Evolutionary conservation across 768 basidiomycete genomes (phyloP).

Genomic region (Boletus subparvulus): DNA sequence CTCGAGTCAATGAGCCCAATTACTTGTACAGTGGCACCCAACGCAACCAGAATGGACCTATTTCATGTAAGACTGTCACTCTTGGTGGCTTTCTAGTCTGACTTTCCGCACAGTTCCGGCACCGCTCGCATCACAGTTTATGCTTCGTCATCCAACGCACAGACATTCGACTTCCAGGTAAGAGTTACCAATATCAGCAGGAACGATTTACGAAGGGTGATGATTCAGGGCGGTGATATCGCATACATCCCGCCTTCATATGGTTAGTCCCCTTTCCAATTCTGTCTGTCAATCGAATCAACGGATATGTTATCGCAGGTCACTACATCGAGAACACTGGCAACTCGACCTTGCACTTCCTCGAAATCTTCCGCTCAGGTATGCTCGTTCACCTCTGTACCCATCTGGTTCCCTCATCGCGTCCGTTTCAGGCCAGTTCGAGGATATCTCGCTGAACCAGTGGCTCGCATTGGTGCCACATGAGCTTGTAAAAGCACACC

Average conservation of each 20-base stretch:
- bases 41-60: constrained; percentile 50
- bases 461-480: constrained; percentile 65
- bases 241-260: constrained; percentile 28
- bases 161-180: constrained; percentile 48
- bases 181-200: background rate
- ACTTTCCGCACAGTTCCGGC: constrained; percentile 32
- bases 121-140: constrained; percentile 44
- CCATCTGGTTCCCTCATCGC: background rate
- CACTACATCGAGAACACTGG: constrained; percentile 72
- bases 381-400: constrained; percentile 1
- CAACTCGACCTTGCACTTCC: constrained; percentile 52
- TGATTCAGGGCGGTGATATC: constrained; percentile 31
- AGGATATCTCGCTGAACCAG: constrained; percentile 58
- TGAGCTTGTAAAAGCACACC: constrained; percentile 58
- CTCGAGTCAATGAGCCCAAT: background rate
- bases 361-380: constrained; percentile 65
- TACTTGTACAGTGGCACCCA: constrained; percentile 45
- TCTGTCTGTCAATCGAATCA: background rate
- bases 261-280: constrained; percentile 9
- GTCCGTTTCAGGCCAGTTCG: constrained; percentile 39
- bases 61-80: constrained; percentile 32
- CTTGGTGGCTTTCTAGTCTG: background rate
- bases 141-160: constrained; percentile 39
- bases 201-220: background rate
- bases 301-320: constrained; percentile 33